These are phyloP conservation scores for Dactylonectria estremocensis DNA, from an alignment of 2,329 filamentous ascomycete species.

Conservation along the genomic window DNA sequence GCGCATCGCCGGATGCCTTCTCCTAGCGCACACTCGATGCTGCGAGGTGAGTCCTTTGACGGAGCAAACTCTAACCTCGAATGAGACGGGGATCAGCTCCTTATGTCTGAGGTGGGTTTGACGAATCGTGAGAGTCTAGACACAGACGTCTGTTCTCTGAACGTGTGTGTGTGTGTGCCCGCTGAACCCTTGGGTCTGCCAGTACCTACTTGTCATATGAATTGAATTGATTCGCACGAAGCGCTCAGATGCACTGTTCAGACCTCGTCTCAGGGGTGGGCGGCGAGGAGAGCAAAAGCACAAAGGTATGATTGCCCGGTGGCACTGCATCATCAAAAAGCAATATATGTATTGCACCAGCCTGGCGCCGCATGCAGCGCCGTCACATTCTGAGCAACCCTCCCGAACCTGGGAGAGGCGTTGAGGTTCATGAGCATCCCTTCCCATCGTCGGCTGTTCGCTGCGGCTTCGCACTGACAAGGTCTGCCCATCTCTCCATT, in stretches of 20 bases:
- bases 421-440: conserved; percentile 22
- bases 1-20: conserved; percentile 28
- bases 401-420: conserved; percentile 29
- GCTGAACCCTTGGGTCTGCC: neutral
- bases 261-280: neutral
- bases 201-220: too few species aligned
- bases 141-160: neutral
- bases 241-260: neutral
- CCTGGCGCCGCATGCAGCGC: conserved; percentile 21
- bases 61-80: conserved; percentile 41
- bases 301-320: conserved; percentile 13
- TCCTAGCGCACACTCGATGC: conserved; percentile 30
- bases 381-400: conserved; percentile 16
- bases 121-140: neutral
- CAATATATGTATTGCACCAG: conserved; percentile 7
- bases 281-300: neutral
- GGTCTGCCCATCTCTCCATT: conserved; percentile 21
- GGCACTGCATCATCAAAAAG: conserved; percentile 25
- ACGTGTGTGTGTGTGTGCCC: neutral
- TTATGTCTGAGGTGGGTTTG: conserved; percentile 3
- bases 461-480: conserved; percentile 34
- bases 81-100: conserved; percentile 20
- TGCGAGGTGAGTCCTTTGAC: conserved; percentile 22
- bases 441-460: conserved; percentile 32
- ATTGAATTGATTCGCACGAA: neutral